Percentiles rank a stretch among this genome's conserved stretches.
Conservation (phyloP, 2,329 filamentous ascomycete species). For the Penicillium sp. region DNA sequence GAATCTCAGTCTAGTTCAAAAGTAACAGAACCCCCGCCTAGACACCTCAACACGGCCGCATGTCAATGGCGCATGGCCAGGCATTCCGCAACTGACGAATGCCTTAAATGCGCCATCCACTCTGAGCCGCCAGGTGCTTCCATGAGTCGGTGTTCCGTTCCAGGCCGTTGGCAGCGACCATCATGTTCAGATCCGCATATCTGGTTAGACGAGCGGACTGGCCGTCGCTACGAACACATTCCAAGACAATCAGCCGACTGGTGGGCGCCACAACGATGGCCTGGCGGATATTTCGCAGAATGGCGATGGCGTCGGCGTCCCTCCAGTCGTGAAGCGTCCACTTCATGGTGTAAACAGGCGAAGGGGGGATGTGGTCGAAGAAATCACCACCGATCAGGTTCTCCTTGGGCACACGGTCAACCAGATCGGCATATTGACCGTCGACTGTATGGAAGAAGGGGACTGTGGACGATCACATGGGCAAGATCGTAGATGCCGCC, state of each 20-base stretch:
- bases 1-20: neutral
- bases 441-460: conserved; percentile 27
- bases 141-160: neutral
- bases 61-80: neutral
- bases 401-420: conserved; percentile 26
- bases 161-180: neutral
- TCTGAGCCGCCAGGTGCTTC: neutral
- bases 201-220: neutral
- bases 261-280: conserved; percentile 26
- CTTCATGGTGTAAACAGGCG: conserved; percentile 40
- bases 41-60: neutral
- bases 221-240: neutral
- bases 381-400: conserved; percentile 45
- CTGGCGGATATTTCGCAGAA: conserved; percentile 35
- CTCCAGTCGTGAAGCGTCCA: conserved; percentile 50
- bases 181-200: neutral
- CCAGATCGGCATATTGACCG: conserved; percentile 40
- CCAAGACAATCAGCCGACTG: neutral
- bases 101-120: neutral
- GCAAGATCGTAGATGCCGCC: conserved; percentile 42
- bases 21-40: neutral
- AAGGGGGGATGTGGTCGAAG: conserved; percentile 35
- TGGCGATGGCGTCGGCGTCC: conserved; percentile 34
- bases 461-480: conserved; percentile 37
- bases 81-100: neutral